Evolutionary conservation across 495 filamentous ascomycete genomes (phyloP), one percentile per base, ranked within the genome.

Genomic region (Bacidia rubella): DNA sequence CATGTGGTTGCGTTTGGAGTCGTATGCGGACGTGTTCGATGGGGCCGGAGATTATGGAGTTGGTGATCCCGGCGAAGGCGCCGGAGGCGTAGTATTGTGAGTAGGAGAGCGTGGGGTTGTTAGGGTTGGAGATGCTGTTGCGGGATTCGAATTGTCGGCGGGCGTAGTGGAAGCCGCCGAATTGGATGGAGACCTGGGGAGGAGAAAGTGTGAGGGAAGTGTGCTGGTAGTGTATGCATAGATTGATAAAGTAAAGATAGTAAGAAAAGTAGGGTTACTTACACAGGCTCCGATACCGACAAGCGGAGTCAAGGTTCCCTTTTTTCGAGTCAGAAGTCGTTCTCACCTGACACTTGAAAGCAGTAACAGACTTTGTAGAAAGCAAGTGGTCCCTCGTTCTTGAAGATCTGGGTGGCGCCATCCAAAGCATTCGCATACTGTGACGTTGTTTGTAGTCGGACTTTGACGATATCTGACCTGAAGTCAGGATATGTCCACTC

Each of bases 11-110:
- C 12, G 93, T 93, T 67, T 98, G 92, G 58, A 98, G 71, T n/a
- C 92, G 80, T 68, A 98, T 98, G 66, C 92, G 83, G 58, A 98
- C 82, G 69, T 98, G 93, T 69, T 98, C 92, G 66, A 98, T 96
- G 9, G 92, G 92, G 0, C 81, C 80, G 0, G 90, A 95, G 60
- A 97, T 79, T 11, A 89, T 73, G 11, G 78, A 83, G 72, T 98
- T 98, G 61, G 90, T 82, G 49, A 98, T 67, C 58, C 92, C 92
- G 21, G 92, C 92, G 64, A 93, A 90, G 47, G 90, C 87, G 54
- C 92, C 92, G 15, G 90, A 80, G 38, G 81, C 71, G 71, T 86
- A 97, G 76, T 94, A 97, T 68, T 97, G 87, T 5, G 67, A 65
- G 66, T 94, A 95, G 4, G 74, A 77, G 26, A 92, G 78, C 46